Base-by-base conservation (phyloP, 1,284 basidiomycete species). In the Lentinula novae-zelandiae region DNA sequence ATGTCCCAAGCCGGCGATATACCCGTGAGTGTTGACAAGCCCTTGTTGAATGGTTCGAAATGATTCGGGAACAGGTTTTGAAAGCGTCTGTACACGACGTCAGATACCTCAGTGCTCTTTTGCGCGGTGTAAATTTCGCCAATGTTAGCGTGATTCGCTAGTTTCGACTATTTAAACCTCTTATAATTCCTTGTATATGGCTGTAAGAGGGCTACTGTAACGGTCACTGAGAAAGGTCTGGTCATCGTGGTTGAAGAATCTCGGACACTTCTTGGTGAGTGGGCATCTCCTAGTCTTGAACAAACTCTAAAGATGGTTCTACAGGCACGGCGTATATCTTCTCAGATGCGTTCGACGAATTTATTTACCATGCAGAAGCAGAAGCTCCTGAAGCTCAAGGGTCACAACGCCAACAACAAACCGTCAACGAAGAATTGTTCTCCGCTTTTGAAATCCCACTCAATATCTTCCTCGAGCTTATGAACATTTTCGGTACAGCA, bases 401-500 rank as follows among this genome's bases (percentile, higher is more conserved):
- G 34, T 54, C 65, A 57, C 57, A 65, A 20, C 54, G 12, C 7
- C 36, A 63, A 34, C 39, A 61, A n/a, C 64, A 71, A 48, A 67
- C 67, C 56, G 65, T 68, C 53, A 66, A 69, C 44, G 68, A 73
- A 31, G 75, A 74, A 20, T 62, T 68, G 7, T 67, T 73, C 34
- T 69, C 79, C 7, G 80, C 82, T 0, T 94, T 97, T 68, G 93
- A 96, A 70, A 81, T 97, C 61, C 89, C 89, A 3, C 82, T 98
- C 36, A 84, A 86, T 69, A 89, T 88, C 0, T 76, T 96, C 59
- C 82, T 96, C 60, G 93, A 96, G 67, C 95, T 93, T 67, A 80
- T 98, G 48, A 95, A 96, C 71, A 88, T 97, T 60, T 97, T 96
- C 68, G 95, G 95, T 10, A 92, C 93, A 5, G 92, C 91, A 1